phyloP scores from a whole-genome alignment of 148 eudicot genomes.

The Chenopodium album region DNA sequence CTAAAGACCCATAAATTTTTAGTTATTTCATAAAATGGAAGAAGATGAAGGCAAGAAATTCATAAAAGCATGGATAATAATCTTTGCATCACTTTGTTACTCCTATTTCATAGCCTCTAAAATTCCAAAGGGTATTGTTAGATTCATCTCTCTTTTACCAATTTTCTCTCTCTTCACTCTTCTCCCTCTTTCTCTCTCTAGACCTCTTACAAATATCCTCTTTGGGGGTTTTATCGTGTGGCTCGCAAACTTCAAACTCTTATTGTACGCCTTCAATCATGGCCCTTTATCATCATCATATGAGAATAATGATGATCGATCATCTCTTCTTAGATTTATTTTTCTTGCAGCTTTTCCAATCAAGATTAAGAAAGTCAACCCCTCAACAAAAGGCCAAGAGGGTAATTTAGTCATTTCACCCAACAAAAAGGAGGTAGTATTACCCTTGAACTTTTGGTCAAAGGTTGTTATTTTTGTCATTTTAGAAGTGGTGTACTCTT shows the following conservation, averaged over 20 bases:
- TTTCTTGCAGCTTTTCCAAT: slow-evolving; percentile 51
- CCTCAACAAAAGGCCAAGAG: not conserved
- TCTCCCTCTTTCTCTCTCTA: slow-evolving; percentile 50
- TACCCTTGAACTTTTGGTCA: slow-evolving; percentile 20
- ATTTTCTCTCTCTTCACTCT: slow-evolving; percentile 51
- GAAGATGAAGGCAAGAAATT: slow-evolving; percentile 36
- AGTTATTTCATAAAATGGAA: not conserved
- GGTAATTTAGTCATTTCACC: not conserved
- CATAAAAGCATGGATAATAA: slow-evolving; percentile 28
- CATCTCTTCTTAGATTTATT: slow-evolving; percentile 34
- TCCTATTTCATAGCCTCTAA: slow-evolving; percentile 48
- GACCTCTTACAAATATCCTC: slow-evolving; percentile 40
- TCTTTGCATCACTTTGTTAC: slow-evolving; percentile 41
- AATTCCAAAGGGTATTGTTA: slow-evolving; percentile 40
- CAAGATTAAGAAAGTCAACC: slow-evolving; percentile 16
- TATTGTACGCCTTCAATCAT: slow-evolving; percentile 26
- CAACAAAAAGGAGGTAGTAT: not conserved
- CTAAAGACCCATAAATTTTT: no score
- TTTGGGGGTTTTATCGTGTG: slow-evolving; percentile 64
- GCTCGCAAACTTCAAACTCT: slow-evolving; percentile 49
- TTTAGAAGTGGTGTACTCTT: not conserved
- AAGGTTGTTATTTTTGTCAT: slow-evolving; percentile 11
- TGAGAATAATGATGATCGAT: not conserved
- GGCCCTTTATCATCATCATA: slow-evolving; percentile 36
- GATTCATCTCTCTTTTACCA: slow-evolving; percentile 59